Base-by-base conservation (phyloP, 805 yeast species). In the Hanseniaspora nectarophila region DNA sequence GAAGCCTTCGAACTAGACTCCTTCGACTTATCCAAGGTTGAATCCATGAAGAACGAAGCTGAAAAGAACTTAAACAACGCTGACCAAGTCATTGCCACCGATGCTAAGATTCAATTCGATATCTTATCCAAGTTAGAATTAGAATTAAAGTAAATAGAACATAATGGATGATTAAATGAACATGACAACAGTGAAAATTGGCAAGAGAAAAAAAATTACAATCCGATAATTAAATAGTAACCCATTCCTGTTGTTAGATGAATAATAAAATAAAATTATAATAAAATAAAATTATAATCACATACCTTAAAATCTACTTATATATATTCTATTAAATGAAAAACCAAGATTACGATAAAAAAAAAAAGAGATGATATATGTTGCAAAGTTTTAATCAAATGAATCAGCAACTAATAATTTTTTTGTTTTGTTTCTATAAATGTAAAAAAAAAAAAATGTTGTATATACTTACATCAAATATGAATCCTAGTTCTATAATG, bases 1-100 rank as follows among this genome's bases (percentile, higher is more conserved):
- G 98, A 92, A 75, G 98, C 97, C 42, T 86, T 80, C 74, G 85
- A 92, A 66, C 76, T 92, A 62, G 90, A 87, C 58, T 80, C 86
- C 57, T 87, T 90, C 72, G 85, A 88, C 53, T 72, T 80, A 39
- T 85, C 80, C 60, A 79, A 85, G 61, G 81, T 89, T 69, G 85
- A 80, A 75, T 63, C 80, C 55, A 80, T 85, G 68, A 76, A 88
- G 65, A 78, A 90, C 55, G 97, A 90, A 70, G 97, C 98, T 56
- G 94, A 85, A 73, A 88, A 87, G 81, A 85, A 88, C 70, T 80
- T 81, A 42, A 63, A 82, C 56, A 82, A 95, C 56, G 71, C 90
- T 46, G 97, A 85, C 62, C 96, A 85, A 73, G 78, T 76, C 54
- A 85, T 79, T 59, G 92, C 94, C 61, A 94, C 95, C 59, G 95